These are phyloP conservation scores for Thinopyrum elongatum DNA, from an alignment of 176 grass and related monocot species.

Conservation along the genomic window DNA sequence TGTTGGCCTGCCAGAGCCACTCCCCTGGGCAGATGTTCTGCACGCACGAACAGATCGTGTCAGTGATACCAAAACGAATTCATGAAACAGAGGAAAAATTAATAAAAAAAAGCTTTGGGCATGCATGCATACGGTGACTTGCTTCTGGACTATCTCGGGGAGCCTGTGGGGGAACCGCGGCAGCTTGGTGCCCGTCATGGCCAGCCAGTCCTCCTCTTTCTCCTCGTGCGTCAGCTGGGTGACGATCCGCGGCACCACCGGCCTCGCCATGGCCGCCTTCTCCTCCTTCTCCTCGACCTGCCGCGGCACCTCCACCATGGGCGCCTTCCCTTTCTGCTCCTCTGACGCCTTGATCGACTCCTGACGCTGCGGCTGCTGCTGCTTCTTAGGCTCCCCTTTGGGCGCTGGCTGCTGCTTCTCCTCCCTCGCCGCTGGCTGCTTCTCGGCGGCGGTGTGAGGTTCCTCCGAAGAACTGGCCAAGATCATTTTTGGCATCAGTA, in stretches of 20 bases:
- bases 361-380: background rate
- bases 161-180: conserved; percentile 69
- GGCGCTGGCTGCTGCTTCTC: background rate
- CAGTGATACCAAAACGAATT: background rate
- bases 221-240: conserved; percentile 75
- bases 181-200: conserved; percentile 83
- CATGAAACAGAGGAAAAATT: background rate
- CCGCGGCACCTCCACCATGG: too few relatives aligned
- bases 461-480: conserved; percentile 33
- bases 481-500: background rate
- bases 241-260: conserved; percentile 73
- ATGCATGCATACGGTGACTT: conserved; percentile 35
- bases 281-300: too few relatives aligned
- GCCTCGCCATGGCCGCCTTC: background rate
- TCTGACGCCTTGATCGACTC: background rate
- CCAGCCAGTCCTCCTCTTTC: conserved; percentile 82
- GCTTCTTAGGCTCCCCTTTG: background rate
- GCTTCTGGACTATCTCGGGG: conserved; percentile 59
- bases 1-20: background rate
- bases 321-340: background rate
- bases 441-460: background rate
- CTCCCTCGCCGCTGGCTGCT: background rate
- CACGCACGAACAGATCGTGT: background rate
- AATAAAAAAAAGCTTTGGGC: too few relatives aligned
- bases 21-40: background rate